These are phyloP conservation scores for Digitaria exilis DNA, from an alignment of 202 grass and related monocot species.

Conservation along the genomic window DNA sequence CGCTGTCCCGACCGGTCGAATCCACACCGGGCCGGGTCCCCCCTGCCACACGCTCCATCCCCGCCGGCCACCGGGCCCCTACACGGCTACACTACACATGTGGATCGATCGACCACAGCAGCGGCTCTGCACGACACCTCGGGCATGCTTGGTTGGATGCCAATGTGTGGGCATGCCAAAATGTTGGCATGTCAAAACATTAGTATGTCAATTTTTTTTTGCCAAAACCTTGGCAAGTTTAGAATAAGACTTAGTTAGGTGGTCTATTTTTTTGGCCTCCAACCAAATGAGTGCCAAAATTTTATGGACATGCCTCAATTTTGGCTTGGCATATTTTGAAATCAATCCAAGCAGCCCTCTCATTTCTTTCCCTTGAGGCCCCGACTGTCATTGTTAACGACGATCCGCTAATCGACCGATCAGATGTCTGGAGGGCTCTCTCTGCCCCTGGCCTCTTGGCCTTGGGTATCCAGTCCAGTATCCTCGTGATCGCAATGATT, in stretches of 20 bases:
- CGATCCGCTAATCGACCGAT: not conserved
- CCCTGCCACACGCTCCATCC: not conserved
- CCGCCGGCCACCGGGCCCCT: not conserved
- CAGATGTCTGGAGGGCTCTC: too few species aligned
- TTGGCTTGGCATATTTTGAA: too few species aligned
- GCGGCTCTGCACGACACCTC: not conserved
- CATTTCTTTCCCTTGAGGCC: not conserved
- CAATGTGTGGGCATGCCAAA: too few species aligned
- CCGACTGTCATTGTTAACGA: not conserved
- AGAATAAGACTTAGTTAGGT: too few species aligned
- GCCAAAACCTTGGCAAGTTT: too few species aligned
- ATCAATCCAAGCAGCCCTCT: too few species aligned
- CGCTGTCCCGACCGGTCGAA: conserved; percentile 22
- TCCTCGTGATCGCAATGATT: conserved; percentile 9
- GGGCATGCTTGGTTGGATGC: too few species aligned
- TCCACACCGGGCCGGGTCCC: not conserved
- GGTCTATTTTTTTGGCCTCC: too few species aligned
- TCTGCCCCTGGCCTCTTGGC: not conserved
- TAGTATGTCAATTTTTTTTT: too few species aligned
- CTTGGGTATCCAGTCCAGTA: not conserved
- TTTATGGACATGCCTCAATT: too few species aligned
- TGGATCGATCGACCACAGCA: not conserved
- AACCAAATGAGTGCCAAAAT: too few species aligned
- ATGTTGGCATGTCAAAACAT: too few species aligned
- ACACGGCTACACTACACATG: not conserved